These are phyloP conservation scores for Epithemia pelagica DNA, from an alignment of 108 stramenopile species.

Conservation along the genomic window DNA sequence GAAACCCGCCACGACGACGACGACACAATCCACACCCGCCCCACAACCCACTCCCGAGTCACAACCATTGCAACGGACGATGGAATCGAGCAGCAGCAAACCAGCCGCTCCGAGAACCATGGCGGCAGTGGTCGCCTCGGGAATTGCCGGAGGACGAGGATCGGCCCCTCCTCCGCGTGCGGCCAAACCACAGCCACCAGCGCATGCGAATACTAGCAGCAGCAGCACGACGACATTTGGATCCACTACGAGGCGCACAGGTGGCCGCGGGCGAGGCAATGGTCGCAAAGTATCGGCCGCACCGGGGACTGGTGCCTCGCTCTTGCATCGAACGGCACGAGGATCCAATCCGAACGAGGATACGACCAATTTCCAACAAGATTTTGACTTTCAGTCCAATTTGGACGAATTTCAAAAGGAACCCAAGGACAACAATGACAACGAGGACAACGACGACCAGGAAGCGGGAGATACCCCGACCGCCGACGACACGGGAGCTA, in stretches of 20 bases:
- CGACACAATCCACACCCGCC: not conserved
- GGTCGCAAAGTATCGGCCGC: slow-evolving; percentile 16
- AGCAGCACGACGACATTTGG: not conserved
- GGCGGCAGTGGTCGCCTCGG: not conserved
- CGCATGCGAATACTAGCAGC: not conserved
- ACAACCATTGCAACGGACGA: not conserved
- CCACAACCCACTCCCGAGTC: slow-evolving; percentile 2
- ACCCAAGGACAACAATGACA: no score
- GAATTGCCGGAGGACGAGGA: not conserved
- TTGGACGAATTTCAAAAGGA: slow-evolving; percentile 60
- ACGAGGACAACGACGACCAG: slow-evolving; percentile 26
- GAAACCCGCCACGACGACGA: slow-evolving; percentile 1
- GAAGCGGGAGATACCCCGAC: slow-evolving; percentile 16
- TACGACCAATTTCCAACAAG: slow-evolving; percentile 32
- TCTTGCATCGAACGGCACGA: slow-evolving; percentile 61
- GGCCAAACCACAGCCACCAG: slow-evolving; percentile 9
- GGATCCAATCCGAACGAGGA: slow-evolving; percentile 31
- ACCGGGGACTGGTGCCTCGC: slow-evolving; percentile 72
- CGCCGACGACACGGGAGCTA: slow-evolving; percentile 5
- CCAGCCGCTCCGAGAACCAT: slow-evolving; percentile 2
- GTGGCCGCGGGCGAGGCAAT: slow-evolving; percentile 14
- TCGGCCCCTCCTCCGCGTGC: not conserved
- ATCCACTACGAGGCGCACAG: no score
- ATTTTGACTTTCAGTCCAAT: slow-evolving; percentile 77
- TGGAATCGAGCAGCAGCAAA: not conserved